Percentiles rank a stretch among this genome's conserved stretches.
Evolutionary conservation across 345 rosid genomes (phyloP).

Genomic region (Boechera stricta): DNA sequence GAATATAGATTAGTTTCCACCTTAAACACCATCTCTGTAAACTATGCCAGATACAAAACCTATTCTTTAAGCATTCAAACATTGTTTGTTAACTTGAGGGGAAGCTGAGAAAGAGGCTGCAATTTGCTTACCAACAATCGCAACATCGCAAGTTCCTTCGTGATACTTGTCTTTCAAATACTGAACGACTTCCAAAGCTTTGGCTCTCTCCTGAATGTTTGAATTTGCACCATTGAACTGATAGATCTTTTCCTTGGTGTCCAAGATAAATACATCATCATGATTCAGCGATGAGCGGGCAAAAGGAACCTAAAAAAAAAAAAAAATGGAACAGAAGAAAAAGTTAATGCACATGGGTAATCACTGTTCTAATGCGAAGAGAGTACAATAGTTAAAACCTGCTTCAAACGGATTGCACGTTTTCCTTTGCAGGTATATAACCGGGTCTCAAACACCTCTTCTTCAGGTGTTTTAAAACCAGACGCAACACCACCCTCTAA

Average conservation of each 20-base stretch:
- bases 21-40: constrained; percentile 24
- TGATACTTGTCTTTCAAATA: constrained; percentile 89
- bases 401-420: constrained; percentile 88
- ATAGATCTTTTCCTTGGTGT: constrained; percentile 77
- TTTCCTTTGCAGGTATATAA: constrained; percentile 91
- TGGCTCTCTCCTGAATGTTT: constrained; percentile 97
- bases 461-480: constrained; percentile 88
- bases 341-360: constrained; percentile 21
- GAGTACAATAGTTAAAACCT: constrained; percentile 61
- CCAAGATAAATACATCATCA: constrained; percentile 96
- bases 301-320: constrained; percentile 75
- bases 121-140: constrained; percentile 76
- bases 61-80: constrained; percentile 4
- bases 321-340: constrained; percentile 19
- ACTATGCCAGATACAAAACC: constrained; percentile 15
- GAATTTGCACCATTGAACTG: constrained; percentile 99
- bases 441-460: constrained; percentile 83
- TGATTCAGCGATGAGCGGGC: constrained; percentile 93
- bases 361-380: constrained; percentile 13
- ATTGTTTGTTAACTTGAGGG: constrained; percentile 9
- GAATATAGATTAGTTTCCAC: constrained; percentile 33
- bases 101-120: constrained; percentile 1
- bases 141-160: constrained; percentile 75
- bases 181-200: constrained; percentile 96
- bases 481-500: constrained; percentile 97